Base-by-base conservation (phyloP, 1,139 yeast species). In the Geotrichum australiense region DNA sequence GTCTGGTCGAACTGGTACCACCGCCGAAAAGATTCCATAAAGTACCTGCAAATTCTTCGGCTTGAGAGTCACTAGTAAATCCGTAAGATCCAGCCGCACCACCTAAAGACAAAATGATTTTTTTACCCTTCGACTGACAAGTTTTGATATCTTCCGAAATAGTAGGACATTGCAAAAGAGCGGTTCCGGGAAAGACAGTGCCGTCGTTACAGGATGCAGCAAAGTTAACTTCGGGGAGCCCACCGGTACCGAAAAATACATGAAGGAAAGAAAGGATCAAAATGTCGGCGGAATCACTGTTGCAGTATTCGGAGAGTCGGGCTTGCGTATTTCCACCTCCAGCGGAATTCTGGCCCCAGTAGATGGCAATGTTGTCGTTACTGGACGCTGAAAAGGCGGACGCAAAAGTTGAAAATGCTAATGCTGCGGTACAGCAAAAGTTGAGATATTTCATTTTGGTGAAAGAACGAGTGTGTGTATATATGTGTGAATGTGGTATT, bases 321-420 rank as follows among this genome's bases (percentile, higher is more conserved):
- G 75, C 68, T 61, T 87, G 95, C 32, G 75, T 58, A 24, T 47
- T 51, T 1, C 41, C 11, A 2, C 47, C 47, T n/a, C 86, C 86
- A 24, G 76, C 82, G 14, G 93, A 78, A 56, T 79, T 76, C 64
- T 87, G 96, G 35, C 96, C 96, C 96, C 96, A 87, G 64, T 86
- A 86, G 12, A 84, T 72, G 23, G 80, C 95, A 37, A 85, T 75
- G 53, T 82, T 80, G 30, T 71, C 61, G 37, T 73, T 34, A 3
- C 37, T 37, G 1, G 43, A 34, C 2, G 40, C 37, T 16, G 39
- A 15, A 20, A 41, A 41, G n/a, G 43, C 43, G 10, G 35, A 19
- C 11, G 25, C 35, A 4, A 22, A n/a, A n/a, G n/a, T n/a, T n/a
- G n/a, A n/a, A n/a, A n/a, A n/a, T n/a, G n/a, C n/a, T n/a, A n/a